Evolutionary conservation across 83 land plant species (phyloP).

Genomic region (Larix sibirica): DNA sequence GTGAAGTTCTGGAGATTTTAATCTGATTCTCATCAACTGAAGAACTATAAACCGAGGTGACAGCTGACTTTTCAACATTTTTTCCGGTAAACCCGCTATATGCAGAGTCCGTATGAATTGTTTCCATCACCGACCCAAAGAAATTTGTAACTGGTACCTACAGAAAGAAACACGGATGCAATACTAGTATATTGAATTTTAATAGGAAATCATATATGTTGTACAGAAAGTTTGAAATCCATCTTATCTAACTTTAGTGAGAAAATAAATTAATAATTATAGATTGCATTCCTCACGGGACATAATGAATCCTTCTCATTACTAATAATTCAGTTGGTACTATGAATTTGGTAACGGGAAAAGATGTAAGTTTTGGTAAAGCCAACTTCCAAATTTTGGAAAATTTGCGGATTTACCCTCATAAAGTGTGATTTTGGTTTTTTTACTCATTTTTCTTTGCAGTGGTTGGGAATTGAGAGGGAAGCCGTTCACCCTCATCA

Average conservation of each 20-base stretch:
- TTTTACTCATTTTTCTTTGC: no score
- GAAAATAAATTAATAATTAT: no score
- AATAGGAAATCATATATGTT: not conserved
- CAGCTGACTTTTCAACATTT: not conserved
- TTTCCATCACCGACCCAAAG: conserved; percentile 99
- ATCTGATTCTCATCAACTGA: conserved; percentile 8
- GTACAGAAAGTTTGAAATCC: not conserved
- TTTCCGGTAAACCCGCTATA: conserved; percentile 50
- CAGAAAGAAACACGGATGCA: not conserved
- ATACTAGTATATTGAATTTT: not conserved
- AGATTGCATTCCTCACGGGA: no score
- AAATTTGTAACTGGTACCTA: conserved; percentile 96
- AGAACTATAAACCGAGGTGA: not conserved
- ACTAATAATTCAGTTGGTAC: no score
- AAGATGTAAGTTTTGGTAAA: no score
- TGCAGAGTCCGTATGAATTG: conserved; percentile 78
- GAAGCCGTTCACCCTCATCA: no score
- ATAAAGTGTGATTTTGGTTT: no score
- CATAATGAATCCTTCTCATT: no score
- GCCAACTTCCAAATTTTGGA: no score
- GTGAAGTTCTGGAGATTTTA: not conserved
- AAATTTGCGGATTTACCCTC: no score
- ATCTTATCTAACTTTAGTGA: not conserved
- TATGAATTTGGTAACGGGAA: no score
- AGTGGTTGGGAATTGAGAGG: no score